Evolutionary conservation across 2,329 filamentous ascomycete genomes (phyloP).

Genomic region (Trichophyton schoenleinii): DNA sequence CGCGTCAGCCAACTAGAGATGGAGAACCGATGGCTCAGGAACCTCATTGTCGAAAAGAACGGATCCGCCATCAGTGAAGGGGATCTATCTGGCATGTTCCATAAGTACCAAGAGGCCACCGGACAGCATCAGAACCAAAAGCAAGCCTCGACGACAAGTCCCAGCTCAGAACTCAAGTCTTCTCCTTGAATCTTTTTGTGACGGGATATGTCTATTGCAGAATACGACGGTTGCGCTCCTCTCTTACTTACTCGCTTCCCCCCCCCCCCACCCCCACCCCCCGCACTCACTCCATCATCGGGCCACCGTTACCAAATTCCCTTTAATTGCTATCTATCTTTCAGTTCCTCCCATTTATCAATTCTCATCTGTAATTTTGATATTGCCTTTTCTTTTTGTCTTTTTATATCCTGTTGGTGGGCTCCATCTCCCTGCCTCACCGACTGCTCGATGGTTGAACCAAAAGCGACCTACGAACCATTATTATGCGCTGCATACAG

Average conservation of each 20-base stretch:
- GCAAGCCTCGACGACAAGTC: background rate
- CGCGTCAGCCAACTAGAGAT: conserved; percentile 66
- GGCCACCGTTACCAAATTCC: background rate
- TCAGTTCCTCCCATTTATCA: background rate
- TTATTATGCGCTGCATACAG: background rate
- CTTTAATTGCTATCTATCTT: background rate
- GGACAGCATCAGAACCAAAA: background rate
- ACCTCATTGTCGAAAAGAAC: conserved; percentile 70
- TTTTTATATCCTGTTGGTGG: background rate
- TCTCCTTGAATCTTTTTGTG: background rate
- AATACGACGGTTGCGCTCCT: too few species aligned
- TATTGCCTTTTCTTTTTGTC: background rate
- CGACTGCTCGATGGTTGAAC: background rate
- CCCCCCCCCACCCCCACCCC: background rate
- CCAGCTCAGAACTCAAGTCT: background rate
- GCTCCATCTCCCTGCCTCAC: background rate
- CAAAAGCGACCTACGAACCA: background rate
- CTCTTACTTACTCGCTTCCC: too few species aligned
- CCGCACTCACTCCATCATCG: background rate
- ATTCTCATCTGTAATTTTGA: background rate
- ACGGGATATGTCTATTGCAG: too few species aligned
- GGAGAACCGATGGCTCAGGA: conserved; percentile 72
- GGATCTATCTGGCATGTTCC: conserved; percentile 30
- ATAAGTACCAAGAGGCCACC: conserved; percentile 27
- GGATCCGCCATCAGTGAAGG: conserved; percentile 35